phyloP scores from a whole-genome alignment of 768 basidiomycete species.

The Pulveroboletus sp. region DNA sequence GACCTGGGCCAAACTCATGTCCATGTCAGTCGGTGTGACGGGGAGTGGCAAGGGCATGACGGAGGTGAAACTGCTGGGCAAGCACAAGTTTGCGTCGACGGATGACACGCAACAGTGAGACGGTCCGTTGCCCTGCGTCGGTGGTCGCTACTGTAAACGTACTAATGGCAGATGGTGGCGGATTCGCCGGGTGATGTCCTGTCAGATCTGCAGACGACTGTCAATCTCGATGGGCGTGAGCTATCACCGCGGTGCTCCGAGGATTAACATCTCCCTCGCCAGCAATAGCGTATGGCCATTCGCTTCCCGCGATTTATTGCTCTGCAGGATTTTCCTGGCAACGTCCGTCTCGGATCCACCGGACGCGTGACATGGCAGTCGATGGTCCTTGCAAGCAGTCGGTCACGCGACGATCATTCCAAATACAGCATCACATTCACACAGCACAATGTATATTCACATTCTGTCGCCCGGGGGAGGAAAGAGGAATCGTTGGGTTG shows the following conservation, averaged over 20 bases:
- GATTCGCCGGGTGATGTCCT: too few species aligned
- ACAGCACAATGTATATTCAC: constrained; percentile 5
- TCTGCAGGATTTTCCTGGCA: constrained; percentile 2
- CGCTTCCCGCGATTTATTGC: constrained; percentile 29
- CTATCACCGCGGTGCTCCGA: too few species aligned
- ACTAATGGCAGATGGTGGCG: too few species aligned
- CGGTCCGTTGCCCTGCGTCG: too few species aligned
- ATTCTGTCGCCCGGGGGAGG: constrained; percentile 12
- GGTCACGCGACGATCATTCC: neutral
- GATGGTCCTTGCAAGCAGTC: constrained; percentile 5
- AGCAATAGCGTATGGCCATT: too few species aligned
- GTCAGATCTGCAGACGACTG: too few species aligned
- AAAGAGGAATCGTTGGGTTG: constrained; percentile 15
- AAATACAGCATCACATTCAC: too few species aligned
- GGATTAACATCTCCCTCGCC: too few species aligned
- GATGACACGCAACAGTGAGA: constrained; percentile 44
- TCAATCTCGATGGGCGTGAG: too few species aligned
- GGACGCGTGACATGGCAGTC: too few species aligned
- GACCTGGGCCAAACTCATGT: constrained; percentile 12
- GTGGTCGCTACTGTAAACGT: too few species aligned
- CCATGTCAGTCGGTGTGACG: constrained; percentile 75
- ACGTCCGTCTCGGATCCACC: constrained; percentile 25
- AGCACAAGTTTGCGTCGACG: constrained; percentile 67
- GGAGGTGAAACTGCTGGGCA: constrained; percentile 59
- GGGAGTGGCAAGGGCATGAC: constrained; percentile 91